These are phyloP conservation scores for Entelexis paramagnoliae DNA, from an alignment of 1,139 yeast genomes.

Conservation along the genomic window DNA sequence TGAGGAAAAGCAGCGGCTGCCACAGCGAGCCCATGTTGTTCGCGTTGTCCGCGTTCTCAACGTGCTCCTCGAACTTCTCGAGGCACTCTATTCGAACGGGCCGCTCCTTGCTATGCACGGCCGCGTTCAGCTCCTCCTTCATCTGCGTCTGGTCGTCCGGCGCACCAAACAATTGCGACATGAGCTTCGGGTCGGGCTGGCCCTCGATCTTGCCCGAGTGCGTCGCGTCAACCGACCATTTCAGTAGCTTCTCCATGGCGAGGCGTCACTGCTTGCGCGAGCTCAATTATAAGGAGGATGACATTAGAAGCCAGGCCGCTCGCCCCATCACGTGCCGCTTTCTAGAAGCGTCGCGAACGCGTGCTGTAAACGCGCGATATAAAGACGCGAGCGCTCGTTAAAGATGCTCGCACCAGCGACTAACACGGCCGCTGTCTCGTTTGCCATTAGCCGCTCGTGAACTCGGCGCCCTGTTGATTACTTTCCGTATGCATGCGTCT, in stretches of 20 bases:
- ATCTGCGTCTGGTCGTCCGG: conserved; percentile 72
- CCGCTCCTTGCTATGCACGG: conserved; percentile 50
- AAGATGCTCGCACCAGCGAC: too few species aligned
- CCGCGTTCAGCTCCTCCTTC: conserved; percentile 61
- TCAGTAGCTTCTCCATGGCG: conserved; percentile 72
- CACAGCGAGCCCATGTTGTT: conserved; percentile 84
- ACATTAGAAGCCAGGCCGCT: background rate
- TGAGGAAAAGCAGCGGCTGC: conserved; percentile 51
- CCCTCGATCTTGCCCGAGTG: conserved; percentile 25
- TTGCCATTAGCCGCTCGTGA: too few species aligned
- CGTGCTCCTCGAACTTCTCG: conserved; percentile 87
- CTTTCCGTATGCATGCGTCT: background rate
- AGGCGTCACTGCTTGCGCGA: background rate
- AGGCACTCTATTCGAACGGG: conserved; percentile 62
- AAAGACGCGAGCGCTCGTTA: too few species aligned
- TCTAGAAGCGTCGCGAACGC: conserved; percentile 4
- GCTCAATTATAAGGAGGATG: background rate
- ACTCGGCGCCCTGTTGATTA: too few species aligned
- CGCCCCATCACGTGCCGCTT: background rate
- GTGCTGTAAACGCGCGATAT: too few species aligned
- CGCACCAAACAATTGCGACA: conserved; percentile 72
- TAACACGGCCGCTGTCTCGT: too few species aligned
- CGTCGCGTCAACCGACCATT: conserved; percentile 66
- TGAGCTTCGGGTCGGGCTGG: conserved; percentile 52
- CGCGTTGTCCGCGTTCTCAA: conserved; percentile 90